Conservation (phyloP, 2,329 filamentous ascomycete genomes). For the Eutypella sp. region DNA sequence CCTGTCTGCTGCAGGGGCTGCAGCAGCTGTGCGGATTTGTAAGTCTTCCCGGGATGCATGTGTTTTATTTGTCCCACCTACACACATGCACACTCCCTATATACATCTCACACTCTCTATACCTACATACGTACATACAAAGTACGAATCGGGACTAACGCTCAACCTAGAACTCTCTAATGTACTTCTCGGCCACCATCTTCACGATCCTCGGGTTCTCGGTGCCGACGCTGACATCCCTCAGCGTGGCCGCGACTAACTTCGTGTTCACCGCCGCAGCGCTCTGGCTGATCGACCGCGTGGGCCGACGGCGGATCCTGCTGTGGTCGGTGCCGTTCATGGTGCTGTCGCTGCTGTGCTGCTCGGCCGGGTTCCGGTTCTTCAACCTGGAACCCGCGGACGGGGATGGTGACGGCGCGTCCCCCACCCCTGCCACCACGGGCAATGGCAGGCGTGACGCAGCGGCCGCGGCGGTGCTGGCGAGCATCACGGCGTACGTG, state of each 20-base stretch:
- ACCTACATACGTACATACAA: background rate
- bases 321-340: constrained; percentile 82
- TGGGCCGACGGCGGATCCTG: constrained; percentile 75
- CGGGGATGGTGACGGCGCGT: too few relatives aligned
- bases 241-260: constrained; percentile 78
- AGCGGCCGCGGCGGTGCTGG: constrained; percentile 58
- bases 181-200: constrained; percentile 87
- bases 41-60: constrained; percentile 27
- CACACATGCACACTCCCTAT: background rate
- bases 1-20: constrained; percentile 78
- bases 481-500: constrained; percentile 77
- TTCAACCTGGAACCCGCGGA: constrained; percentile 41
- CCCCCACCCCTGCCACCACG: too few relatives aligned
- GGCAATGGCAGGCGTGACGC: too few relatives aligned
- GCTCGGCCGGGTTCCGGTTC: constrained; percentile 67
- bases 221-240: constrained; percentile 72
- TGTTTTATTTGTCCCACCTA: background rate
- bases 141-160: constrained; percentile 1
- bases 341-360: constrained; percentile 65
- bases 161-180: constrained; percentile 65
- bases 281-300: constrained; percentile 69
- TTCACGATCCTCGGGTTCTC: constrained; percentile 73
- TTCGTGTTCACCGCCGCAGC: constrained; percentile 75
- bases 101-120: background rate
- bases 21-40: constrained; percentile 87